Base-by-base conservation (phyloP, 768 basidiomycete species). In the Galerina marginata region DNA sequence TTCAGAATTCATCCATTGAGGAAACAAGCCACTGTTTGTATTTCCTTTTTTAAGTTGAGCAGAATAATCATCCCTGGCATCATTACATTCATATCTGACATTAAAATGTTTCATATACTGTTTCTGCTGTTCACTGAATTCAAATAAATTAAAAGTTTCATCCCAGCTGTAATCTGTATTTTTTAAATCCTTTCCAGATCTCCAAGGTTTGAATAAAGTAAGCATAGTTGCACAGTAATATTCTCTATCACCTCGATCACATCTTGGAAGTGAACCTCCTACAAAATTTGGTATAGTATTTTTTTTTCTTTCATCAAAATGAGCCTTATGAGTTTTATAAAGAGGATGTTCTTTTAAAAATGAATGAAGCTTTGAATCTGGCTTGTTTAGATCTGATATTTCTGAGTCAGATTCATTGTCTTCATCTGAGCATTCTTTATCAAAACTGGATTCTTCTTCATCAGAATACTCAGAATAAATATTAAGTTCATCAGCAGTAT, bases 181-280 rank as follows among this genome's bases (percentile, higher is more conserved):
- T 52, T 42, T 26, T 55, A 9, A 52, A 68, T 69, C 20, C 74
- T 54, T 36, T 75, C 72, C 11, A 49, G 53, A 4, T 68, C 48
- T 11, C 77, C 76, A 77, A 3, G 74, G 72, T 43, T 69, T 70
- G 48, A 76, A 73, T 3, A 76, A 60, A 10, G 66, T 62, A 23
- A 14, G 20, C 20, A 20, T 20, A 20, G 20, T 20, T 20, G 20
- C 20, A 20, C 20, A 20, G 20, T 20, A 20, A 20, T 20, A 20
- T 20, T 20, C 20, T 20, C 20, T 20, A 20, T 20, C 20, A 20
- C 20, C 20, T 20, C 20, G 20, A 20, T 20, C 20, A 20, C 20
- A 20, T 20, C 20, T 20, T 20, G 20, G 20, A 20, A 20, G 20
- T 20, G 20, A 20, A 20, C 20, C 20, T 20, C 20, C 20, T 20